These are phyloP conservation scores for Chenopodium quinoa DNA, from an alignment of 148 eudicot species.

Conservation along the genomic window DNA sequence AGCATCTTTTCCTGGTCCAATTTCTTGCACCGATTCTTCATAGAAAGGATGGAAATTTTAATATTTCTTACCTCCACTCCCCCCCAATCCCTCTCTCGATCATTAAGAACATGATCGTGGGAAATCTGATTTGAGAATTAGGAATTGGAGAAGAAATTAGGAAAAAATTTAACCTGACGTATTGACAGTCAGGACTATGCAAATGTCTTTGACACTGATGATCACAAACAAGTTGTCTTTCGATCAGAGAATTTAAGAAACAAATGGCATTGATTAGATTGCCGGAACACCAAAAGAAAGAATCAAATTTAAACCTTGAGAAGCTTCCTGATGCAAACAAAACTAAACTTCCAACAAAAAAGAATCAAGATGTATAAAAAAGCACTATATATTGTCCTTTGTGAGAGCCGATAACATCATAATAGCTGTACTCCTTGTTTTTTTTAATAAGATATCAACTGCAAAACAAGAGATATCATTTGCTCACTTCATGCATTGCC, in stretches of 20 bases:
- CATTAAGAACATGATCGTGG: not conserved
- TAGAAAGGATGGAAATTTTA: not conserved
- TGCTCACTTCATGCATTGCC: conserved; percentile 14
- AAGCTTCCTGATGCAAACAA: conserved; percentile 28
- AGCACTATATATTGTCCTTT: conserved; percentile 25
- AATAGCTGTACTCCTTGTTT: conserved; percentile 25
- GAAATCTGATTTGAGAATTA: not conserved
- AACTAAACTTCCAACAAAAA: conserved; percentile 25
- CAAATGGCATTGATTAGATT: conserved; percentile 11
- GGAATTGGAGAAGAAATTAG: not conserved
- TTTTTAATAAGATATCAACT: conserved; percentile 16
- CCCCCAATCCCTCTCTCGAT: not conserved
- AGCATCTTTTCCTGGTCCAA: conserved; percentile 29
- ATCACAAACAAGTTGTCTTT: conserved; percentile 1
- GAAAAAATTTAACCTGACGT: not conserved
- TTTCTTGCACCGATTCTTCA: conserved; percentile 27
- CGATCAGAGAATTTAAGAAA: not conserved
- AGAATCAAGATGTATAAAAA: conserved; percentile 26
- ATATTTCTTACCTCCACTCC: conserved; percentile 4
- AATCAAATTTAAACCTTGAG: not conserved
- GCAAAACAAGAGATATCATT: conserved; percentile 22
- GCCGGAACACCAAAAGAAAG: conserved; percentile 6
- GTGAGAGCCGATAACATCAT: conserved; percentile 22
- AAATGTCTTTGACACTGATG: conserved; percentile 2
- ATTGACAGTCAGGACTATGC: not conserved